phyloP scores from a whole-genome alignment of 2,329 filamentous ascomycete species.

The Biscogniauxia mediterranea region DNA sequence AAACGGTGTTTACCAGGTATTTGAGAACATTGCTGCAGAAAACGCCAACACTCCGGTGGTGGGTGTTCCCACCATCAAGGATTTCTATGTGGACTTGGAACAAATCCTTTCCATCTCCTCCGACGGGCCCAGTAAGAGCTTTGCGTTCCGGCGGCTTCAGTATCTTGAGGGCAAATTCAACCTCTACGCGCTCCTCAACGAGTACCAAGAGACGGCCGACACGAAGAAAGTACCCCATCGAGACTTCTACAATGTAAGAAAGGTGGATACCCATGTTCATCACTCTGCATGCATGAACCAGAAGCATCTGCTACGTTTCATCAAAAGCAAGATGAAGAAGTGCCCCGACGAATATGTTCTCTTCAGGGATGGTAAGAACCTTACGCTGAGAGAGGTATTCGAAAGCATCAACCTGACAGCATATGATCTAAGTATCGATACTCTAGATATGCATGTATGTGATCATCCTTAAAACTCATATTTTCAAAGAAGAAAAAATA shows the following conservation, averaged over 20 bases:
- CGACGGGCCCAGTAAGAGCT: constrained; percentile 94
- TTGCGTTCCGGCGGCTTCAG: constrained; percentile 89
- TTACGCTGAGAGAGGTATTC: constrained; percentile 91
- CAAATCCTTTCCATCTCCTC: constrained; percentile 84
- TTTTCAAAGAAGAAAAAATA: no score
- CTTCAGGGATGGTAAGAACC: constrained; percentile 84
- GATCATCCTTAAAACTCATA: not conserved
- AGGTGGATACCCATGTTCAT: constrained; percentile 98
- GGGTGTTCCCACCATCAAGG: constrained; percentile 84
- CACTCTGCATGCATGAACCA: constrained; percentile 99
- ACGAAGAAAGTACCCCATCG: constrained; percentile 96
- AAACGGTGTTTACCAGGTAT: constrained; percentile 90
- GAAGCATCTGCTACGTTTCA: constrained; percentile 95
- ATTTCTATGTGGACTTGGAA: constrained; percentile 95
- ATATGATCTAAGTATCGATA: constrained; percentile 97
- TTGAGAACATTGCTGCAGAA: constrained; percentile 63
- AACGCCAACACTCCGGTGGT: constrained; percentile 69
- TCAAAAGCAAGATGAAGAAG: constrained; percentile 99
- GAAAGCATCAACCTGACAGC: constrained; percentile 96
- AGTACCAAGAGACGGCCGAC: constrained; percentile 97
- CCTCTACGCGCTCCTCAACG: constrained; percentile 87
- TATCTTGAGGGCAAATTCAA: constrained; percentile 98
- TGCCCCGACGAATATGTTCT: constrained; percentile 91
- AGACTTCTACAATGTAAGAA: constrained; percentile 98
- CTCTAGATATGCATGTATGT: constrained; percentile 93